phyloP scores from a whole-genome alignment of 257 asterid genomes.

The Solanum dulcamara region DNA sequence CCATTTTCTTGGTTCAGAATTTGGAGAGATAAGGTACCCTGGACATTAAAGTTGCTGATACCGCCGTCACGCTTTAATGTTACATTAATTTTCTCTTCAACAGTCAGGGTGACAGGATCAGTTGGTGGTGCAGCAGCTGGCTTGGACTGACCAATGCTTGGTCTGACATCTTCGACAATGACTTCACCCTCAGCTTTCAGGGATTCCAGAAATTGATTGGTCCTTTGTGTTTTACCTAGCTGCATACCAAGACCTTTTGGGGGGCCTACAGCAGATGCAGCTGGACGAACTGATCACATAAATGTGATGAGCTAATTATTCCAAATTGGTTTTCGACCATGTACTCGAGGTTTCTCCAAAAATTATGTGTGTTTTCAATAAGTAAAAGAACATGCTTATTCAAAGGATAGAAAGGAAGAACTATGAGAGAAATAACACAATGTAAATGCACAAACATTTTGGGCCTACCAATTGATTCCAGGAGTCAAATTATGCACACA shows the following conservation, averaged over 20 bases:
- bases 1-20: conserved; percentile 80
- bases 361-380: neutral
- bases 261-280: conserved; percentile 75
- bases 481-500: neutral
- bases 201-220: conserved; percentile 83
- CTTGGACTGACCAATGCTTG: conserved; percentile 56
- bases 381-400: neutral
- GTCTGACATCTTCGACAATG: conserved; percentile 78
- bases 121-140: conserved; percentile 55
- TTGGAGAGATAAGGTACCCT: conserved; percentile 80
- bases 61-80: conserved; percentile 81
- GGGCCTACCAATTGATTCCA: neutral
- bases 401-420: neutral
- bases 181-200: conserved; percentile 85
- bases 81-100: conserved; percentile 70
- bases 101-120: conserved; percentile 82
- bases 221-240: conserved; percentile 71
- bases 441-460: neutral
- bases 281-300: conserved; percentile 44
- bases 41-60: conserved; percentile 68
- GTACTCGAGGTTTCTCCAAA: neutral
- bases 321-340: neutral
- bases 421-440: neutral
- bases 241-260: conserved; percentile 83
- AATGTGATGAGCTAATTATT: neutral